Base-by-base conservation (phyloP, 805 yeast species). In the Phaffomyces thermotolerans region DNA sequence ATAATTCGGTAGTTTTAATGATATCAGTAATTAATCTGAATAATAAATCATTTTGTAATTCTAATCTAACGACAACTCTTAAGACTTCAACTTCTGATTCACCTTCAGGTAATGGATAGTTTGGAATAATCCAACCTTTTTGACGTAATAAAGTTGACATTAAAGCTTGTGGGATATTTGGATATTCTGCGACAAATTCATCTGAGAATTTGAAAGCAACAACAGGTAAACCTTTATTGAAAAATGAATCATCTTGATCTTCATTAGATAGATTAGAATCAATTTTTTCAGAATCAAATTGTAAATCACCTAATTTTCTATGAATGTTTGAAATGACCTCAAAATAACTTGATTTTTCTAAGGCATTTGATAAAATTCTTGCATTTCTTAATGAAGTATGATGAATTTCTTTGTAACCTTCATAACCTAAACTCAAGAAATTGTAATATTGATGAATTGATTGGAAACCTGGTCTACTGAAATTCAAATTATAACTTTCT, bases 401-500 rank as follows among this genome's bases (percentile, higher is more conserved):
- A 59, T 84, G 89, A 33, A 78, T 66, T 40, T 73, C 68, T 50
- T 69, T 62, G 68, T 74, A 89, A n/a, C 97, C 97, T 30, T 72
- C 72, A 47, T 61, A 64, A 8, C 96, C 97, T 31, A 79, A 68
- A 34, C 77, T 69, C 53, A 89, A 65, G 54, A 89, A 79, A 62
- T 84, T 84, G 71, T 68, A 88, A 70, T 89, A 90, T 66, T 89
- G 96, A 58, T 83, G 88, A 49, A 89, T 71, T 29, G 90, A 90
- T 46, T 90, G 95, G 75, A 78, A 85, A 1, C 96, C 96, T 8
- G 97, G 93, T 60, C 96, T 79, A 8, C 95, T 85, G 65, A 89
- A 89, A 67, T 89, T 89, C 61, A 89, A 73, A 33, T 81, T 86
- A 68, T 79, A 90, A 23, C 93, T 82, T 63, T 84, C 91, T 63